Evolutionary conservation across 768 basidiomycete genomes (phyloP), one percentile per base, ranked within the genome.

Genomic region (Guyanaporus albipodus): DNA sequence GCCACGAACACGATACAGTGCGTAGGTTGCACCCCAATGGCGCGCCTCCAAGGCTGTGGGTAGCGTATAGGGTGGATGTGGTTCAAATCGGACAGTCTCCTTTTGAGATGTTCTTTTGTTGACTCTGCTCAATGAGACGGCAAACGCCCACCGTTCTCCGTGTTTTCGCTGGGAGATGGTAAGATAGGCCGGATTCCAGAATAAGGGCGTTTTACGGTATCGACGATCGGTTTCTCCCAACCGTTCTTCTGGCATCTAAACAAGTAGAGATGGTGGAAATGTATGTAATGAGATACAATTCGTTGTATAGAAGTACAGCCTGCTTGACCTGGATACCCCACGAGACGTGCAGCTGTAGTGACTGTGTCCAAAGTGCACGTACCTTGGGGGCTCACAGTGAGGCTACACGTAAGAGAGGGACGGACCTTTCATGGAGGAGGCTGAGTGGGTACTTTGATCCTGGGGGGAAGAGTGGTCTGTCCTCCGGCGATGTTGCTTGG

Each of bases 11-110:
- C 91, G 82, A 66, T 92, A 88, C 43, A 95, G 68, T 32, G 88
- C 87, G 57, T 88, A 91, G 4, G 85, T 86, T 14, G 91, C 91
- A 31, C 85, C 91, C 84, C 88, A 93, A 61, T 96, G 93, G 44
- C 84, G 86, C 23, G 92, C 91, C 67, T 95, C 90, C 19, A 84
- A 61, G 7, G 82, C 75, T n/a, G 83, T 82, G 2, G 78, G 73
- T 50, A 80, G 73, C 36, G 76, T 68, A 54, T 87, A 78, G 6
- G 83, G 76, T 2, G 88, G 86, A 59, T 85, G 79, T 6, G 91
- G 85, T 50, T 82, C 80, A 52, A 96, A 67, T 37, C 79, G 74
- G 14, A 91, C 83, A 5, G 70, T 75, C 58, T 92, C 88, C 44
- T 67, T 74, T 53, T 84, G 75, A 4, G 80, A 80, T 17, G 74